These are phyloP conservation scores for Eucalyptus albens DNA, from an alignment of 345 rosid species.

Conservation along the genomic window DNA sequence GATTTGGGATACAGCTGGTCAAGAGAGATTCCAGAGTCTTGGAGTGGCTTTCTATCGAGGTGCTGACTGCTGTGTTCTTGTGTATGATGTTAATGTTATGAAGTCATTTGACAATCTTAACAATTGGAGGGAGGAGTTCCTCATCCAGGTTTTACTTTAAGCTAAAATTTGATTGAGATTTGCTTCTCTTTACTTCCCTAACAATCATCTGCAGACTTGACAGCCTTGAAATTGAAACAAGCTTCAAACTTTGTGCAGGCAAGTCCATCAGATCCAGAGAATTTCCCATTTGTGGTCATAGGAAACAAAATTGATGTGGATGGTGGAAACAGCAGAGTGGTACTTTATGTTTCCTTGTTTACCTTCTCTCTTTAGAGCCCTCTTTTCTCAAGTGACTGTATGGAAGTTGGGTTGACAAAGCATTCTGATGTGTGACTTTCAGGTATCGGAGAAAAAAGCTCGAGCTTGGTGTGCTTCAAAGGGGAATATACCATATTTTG, in stretches of 20 bases:
- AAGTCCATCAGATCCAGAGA: constrained; percentile 92
- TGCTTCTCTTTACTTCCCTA: background rate
- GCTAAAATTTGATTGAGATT: background rate
- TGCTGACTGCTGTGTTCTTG: constrained; percentile 57
- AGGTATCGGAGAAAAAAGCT: constrained; percentile 97
- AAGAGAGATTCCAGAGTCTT: constrained; percentile 76
- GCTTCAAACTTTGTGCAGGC: constrained; percentile 41
- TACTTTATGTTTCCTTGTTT: constrained; percentile 12
- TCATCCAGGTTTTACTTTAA: constrained; percentile 49
- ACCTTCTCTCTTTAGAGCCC: background rate
- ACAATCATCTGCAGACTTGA: background rate
- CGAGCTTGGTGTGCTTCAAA: constrained; percentile 98
- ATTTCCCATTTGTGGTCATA: constrained; percentile 85
- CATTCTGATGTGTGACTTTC: background rate
- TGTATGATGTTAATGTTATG: constrained; percentile 70
- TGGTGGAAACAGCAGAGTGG: constrained; percentile 94
- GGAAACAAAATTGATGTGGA: constrained; percentile 91
- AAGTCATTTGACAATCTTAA: constrained; percentile 73
- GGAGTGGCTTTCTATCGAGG: constrained; percentile 60
- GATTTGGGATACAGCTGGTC: constrained; percentile 92
- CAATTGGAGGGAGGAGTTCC: constrained; percentile 83
- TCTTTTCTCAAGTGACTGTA: background rate
- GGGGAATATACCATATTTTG: constrained; percentile 95
- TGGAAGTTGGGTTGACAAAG: background rate
- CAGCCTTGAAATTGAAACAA: background rate